These are phyloP conservation scores for Triticum dicoccoides DNA, from an alignment of 176 grass and related monocot species.

Conservation along the genomic window DNA sequence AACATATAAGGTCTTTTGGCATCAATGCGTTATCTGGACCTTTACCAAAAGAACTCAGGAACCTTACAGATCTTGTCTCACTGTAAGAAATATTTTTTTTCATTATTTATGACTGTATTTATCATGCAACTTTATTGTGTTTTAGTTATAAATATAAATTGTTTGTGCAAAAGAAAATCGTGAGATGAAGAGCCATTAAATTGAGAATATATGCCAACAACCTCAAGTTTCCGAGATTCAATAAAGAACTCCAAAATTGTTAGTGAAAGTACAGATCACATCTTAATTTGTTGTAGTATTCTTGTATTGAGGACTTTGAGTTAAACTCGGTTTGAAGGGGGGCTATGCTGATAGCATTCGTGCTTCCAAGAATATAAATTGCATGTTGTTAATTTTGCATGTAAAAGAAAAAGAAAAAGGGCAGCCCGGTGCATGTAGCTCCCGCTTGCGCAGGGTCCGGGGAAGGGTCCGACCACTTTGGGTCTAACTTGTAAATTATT, in stretches of 20 bases:
- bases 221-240: background rate
- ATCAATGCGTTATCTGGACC: conserved; percentile 78
- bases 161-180: background rate
- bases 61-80: conserved; percentile 41
- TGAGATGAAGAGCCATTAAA: background rate
- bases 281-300: background rate
- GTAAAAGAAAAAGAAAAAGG: too few relatives aligned
- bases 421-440: too few relatives aligned
- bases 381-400: background rate
- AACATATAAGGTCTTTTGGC: conserved; percentile 49
- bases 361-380: background rate
- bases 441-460: too few relatives aligned
- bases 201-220: background rate
- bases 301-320: background rate
- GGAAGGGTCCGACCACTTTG: too few relatives aligned
- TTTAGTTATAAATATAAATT: background rate
- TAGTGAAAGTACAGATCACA: background rate
- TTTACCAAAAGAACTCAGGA: conserved; percentile 73
- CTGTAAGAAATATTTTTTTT: conserved; percentile 41
- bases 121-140: background rate
- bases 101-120: background rate
- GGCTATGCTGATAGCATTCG: background rate
- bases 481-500: background rate
- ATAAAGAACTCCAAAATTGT: background rate
- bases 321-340: background rate